phyloP scores from a whole-genome alignment of 306 rosid species.

The Ochetophila trinervis region DNA sequence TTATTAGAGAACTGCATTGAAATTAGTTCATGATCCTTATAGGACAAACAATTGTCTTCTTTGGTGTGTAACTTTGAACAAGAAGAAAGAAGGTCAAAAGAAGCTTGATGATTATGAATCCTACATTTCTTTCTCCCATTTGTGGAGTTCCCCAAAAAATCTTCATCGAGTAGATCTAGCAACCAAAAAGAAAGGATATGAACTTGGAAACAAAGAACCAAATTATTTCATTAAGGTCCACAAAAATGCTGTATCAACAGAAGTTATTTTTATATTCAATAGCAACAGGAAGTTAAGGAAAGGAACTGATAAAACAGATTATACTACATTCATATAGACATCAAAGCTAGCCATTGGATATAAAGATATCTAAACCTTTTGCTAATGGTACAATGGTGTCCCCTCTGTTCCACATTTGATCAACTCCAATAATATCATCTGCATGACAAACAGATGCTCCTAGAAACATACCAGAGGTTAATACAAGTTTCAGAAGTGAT shows the following conservation, averaged over 20 bases:
- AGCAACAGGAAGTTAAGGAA: neutral
- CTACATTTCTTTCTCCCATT: slow-evolving; percentile 24
- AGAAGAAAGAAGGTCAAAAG: slow-evolving; percentile 39
- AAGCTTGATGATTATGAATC: slow-evolving; percentile 31
- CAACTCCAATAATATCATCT: slow-evolving; percentile 24
- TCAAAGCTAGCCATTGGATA: slow-evolving; percentile 6
- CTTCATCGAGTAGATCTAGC: slow-evolving; percentile 45
- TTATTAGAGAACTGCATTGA: slow-evolving; percentile 26
- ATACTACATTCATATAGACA: slow-evolving; percentile 4
- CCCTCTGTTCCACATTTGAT: slow-evolving; percentile 33
- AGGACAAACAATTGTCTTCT: slow-evolving; percentile 40
- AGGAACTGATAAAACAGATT: slow-evolving; percentile 25
- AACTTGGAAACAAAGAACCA: slow-evolving; percentile 29
- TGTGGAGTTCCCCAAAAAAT: slow-evolving; percentile 27
- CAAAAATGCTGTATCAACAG: slow-evolving; percentile 9
- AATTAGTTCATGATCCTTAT: slow-evolving; percentile 28
- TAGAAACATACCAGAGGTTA: slow-evolving; percentile 30
- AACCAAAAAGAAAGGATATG: slow-evolving; percentile 18
- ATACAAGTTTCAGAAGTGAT: slow-evolving; percentile 17
- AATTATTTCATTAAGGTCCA: slow-evolving; percentile 12
- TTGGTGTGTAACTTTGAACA: slow-evolving; percentile 38
- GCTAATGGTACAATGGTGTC: slow-evolving; percentile 35
- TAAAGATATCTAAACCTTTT: slow-evolving; percentile 39
- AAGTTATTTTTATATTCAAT: neutral
- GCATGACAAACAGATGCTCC: slow-evolving; percentile 38